These are phyloP conservation scores for Pyrenopolyporus hunteri DNA, from an alignment of 495 filamentous ascomycete species.

Conservation along the genomic window DNA sequence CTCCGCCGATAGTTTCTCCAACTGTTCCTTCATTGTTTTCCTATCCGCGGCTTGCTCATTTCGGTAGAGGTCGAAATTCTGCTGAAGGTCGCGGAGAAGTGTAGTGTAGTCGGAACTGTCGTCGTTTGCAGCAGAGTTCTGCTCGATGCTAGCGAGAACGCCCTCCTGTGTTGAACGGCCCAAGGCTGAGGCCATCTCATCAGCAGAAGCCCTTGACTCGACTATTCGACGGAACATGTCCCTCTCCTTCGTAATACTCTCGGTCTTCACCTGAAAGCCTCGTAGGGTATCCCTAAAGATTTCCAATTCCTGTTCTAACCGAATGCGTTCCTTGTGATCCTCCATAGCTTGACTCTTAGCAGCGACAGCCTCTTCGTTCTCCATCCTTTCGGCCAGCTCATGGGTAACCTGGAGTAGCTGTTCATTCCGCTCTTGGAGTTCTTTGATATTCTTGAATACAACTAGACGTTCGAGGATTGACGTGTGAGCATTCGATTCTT, in stretches of 20 bases:
- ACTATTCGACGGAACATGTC: slow-evolving; percentile 97
- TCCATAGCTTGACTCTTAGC: slow-evolving; percentile 71
- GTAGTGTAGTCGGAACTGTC: slow-evolving; percentile 67
- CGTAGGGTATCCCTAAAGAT: slow-evolving; percentile 72
- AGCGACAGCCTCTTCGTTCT: slow-evolving; percentile 80
- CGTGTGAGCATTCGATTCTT: slow-evolving; percentile 76
- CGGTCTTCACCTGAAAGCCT: slow-evolving; percentile 75
- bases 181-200: slow-evolving; percentile 68
- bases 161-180: slow-evolving; percentile 65
- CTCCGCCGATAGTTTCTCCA: slow-evolving; percentile 78
- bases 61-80: slow-evolving; percentile 87
- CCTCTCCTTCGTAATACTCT: slow-evolving; percentile 92
- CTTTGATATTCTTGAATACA: slow-evolving; percentile 79
- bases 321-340: slow-evolving; percentile 74
- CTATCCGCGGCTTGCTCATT: slow-evolving; percentile 82
- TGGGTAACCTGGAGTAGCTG: slow-evolving; percentile 80
- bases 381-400: slow-evolving; percentile 85
- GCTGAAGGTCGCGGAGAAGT: slow-evolving; percentile 81
- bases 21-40: slow-evolving; percentile 81
- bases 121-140: slow-evolving; percentile 47
- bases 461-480: slow-evolving; percentile 85
- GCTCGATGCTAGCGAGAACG: slow-evolving; percentile 59
- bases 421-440: slow-evolving; percentile 88
- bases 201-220: slow-evolving; percentile 65
- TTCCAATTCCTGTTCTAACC: slow-evolving; percentile 68